Evolutionary conservation across 495 filamentous ascomycete species (phyloP).

Genomic region (Hypoxylon trugodes): DNA sequence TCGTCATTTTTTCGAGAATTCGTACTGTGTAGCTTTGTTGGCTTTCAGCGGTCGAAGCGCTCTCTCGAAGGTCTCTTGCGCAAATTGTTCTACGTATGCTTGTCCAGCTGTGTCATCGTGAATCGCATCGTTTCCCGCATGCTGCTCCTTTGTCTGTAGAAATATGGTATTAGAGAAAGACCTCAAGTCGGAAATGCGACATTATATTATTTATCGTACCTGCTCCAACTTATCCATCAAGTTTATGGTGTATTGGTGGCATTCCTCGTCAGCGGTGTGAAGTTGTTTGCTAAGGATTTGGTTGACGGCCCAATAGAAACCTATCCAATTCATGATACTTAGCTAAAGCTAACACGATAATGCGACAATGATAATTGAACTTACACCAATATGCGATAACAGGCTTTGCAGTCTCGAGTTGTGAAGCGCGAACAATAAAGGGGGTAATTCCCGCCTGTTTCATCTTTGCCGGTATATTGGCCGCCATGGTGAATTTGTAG

Average conservation of each 20-base stretch:
- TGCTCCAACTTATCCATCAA: conserved; percentile 93
- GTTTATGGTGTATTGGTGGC: conserved; percentile 76
- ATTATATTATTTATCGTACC: conserved; percentile 65
- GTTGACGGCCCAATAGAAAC: conserved; percentile 92
- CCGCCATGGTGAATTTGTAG: conserved; percentile 64
- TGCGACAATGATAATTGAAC: conserved; percentile 39
- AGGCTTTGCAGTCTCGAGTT: conserved; percentile 84
- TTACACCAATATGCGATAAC: conserved; percentile 94
- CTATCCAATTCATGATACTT: conserved; percentile 51
- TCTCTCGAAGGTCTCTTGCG: conserved; percentile 81
- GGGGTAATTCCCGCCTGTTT: conserved; percentile 76
- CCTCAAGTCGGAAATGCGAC: too few species aligned
- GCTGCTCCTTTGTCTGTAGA: conserved; percentile 69
- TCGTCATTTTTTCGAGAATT: not conserved
- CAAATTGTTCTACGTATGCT: conserved; percentile 95
- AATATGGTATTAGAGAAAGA: not conserved
- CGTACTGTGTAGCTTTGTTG: conserved; percentile 84
- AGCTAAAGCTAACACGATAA: conserved; percentile 15
- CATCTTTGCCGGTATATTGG: conserved; percentile 75
- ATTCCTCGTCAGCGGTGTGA: conserved; percentile 78
- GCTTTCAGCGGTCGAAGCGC: conserved; percentile 83
- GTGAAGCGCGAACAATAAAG: conserved; percentile 81
- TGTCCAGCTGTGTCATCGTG: conserved; percentile 83
- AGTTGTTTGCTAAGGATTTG: conserved; percentile 84
- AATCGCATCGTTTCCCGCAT: conserved; percentile 68